These are phyloP conservation scores for Phytophthora chlamydospora DNA, from an alignment of 352 stramenopile genomes.

Conservation along the genomic window DNA sequence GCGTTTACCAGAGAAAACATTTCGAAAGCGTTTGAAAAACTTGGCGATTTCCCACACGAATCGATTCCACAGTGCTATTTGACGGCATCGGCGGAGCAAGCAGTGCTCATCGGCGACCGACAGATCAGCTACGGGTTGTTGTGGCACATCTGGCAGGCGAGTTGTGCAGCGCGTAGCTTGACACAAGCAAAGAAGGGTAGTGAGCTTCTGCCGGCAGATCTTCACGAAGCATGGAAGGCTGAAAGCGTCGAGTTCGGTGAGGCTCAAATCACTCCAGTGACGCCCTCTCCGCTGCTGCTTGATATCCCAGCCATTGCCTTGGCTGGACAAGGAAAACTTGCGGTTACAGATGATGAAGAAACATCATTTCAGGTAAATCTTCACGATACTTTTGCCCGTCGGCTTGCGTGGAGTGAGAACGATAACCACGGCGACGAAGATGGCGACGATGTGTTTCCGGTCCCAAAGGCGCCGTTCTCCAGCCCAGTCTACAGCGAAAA, in stretches of 20 bases:
- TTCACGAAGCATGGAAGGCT: constrained; percentile 1
- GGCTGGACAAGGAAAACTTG: constrained; percentile 9
- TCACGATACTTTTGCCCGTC: constrained; percentile 25
- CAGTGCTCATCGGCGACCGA: constrained; percentile 49
- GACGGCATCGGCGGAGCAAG: constrained; percentile 24
- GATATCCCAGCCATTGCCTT: constrained; percentile 32
- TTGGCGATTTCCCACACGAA: constrained; percentile 13
- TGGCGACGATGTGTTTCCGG: constrained; percentile 33
- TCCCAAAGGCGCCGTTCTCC: constrained; percentile 23
- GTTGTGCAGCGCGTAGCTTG: constrained; percentile 3
- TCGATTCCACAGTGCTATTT: constrained; percentile 23
- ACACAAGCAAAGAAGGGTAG: constrained; percentile 1
- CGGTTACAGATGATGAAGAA: constrained; percentile 2
- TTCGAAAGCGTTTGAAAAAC: constrained; percentile 27
- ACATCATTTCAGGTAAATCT: constrained; percentile 25
- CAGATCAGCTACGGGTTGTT: constrained; percentile 54
- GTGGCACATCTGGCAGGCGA: constrained; percentile 58
- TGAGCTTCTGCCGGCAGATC: constrained; percentile 1
- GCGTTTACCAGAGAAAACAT: constrained; percentile 42
- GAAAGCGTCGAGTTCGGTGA: not conserved
- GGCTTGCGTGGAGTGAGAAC: constrained; percentile 19
- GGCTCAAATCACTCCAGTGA: not conserved
- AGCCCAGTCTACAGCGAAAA: constrained; percentile 19
- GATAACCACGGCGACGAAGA: constrained; percentile 2
- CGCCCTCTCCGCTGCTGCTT: constrained; percentile 22